These are phyloP conservation scores for Alternaria gansuensis DNA, from an alignment of 2,329 filamentous ascomycete species.

Conservation along the genomic window DNA sequence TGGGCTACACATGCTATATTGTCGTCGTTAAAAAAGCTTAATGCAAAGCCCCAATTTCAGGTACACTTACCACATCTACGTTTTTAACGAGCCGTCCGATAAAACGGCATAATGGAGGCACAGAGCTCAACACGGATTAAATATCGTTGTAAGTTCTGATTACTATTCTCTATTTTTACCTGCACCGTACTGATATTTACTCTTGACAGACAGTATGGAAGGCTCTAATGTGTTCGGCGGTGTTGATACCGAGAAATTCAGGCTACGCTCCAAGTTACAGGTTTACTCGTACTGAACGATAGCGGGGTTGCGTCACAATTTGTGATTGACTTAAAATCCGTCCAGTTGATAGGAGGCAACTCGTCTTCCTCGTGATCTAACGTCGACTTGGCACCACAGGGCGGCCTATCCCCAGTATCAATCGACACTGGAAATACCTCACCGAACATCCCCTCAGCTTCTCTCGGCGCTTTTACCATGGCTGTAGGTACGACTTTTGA, in stretches of 20 bases:
- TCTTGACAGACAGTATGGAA: background rate
- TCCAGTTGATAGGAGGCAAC: background rate
- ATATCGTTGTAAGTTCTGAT: background rate
- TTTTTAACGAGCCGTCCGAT: background rate
- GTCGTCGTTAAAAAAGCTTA: background rate
- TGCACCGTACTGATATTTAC: background rate
- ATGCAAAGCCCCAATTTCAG: background rate
- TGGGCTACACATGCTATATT: background rate
- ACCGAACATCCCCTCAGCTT: background rate
- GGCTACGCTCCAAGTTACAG: background rate
- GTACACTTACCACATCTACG: background rate
- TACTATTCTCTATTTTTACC: background rate
- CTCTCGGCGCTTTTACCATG: background rate
- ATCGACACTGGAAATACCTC: background rate
- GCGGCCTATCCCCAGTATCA: background rate
- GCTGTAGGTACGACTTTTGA: slow-evolving; percentile 1
- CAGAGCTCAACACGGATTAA: background rate
- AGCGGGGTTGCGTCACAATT: background rate
- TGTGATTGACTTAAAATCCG: background rate
- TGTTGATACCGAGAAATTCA: background rate
- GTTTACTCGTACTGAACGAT: background rate
- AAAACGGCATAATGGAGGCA: background rate
- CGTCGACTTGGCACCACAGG: background rate
- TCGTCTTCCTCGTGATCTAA: background rate
- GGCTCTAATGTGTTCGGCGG: background rate